phyloP scores from a whole-genome alignment of 805 yeast genomes.

The Yarrowia divulgata region DNA sequence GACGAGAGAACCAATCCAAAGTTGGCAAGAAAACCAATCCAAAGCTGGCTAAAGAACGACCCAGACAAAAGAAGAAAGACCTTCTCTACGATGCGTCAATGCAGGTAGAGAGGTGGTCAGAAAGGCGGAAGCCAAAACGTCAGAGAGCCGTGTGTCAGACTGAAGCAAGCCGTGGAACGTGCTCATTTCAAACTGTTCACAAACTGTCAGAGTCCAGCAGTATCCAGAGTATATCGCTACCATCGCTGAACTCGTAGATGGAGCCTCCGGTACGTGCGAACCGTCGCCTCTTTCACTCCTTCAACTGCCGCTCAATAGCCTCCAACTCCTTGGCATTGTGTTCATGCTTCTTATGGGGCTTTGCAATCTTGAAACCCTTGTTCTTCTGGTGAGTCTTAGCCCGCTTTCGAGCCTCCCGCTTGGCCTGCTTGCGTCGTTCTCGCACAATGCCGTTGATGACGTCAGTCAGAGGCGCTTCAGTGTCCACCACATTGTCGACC shows the following conservation, averaged over 20 bases:
- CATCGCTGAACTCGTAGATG: too few relatives aligned
- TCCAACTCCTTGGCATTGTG: slow-evolving; percentile 26
- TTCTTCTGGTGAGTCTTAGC: not conserved
- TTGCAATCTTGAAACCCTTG: slow-evolving; percentile 23
- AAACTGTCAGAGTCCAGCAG: too few relatives aligned
- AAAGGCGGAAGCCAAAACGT: too few relatives aligned
- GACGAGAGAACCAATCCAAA: not conserved
- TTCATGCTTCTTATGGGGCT: slow-evolving; percentile 26
- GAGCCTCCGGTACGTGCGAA: too few relatives aligned
- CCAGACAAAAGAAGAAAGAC: not conserved
- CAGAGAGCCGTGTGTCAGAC: too few relatives aligned
- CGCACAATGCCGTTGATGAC: slow-evolving; percentile 28
- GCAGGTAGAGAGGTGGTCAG: not conserved
- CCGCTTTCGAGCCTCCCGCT: slow-evolving; percentile 14
- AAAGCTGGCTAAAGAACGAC: not conserved
- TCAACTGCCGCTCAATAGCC: slow-evolving; percentile 22
- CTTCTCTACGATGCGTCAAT: not conserved
- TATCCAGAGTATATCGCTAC: too few relatives aligned
- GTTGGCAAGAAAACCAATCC: not conserved
- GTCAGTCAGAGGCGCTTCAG: slow-evolving; percentile 18
- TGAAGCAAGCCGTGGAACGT: too few relatives aligned
- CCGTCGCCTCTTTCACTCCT: not conserved
- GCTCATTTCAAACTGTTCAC: too few relatives aligned
- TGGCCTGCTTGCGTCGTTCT: slow-evolving; percentile 22
- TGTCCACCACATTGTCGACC: slow-evolving; percentile 1